Percentiles rank a stretch among this genome's conserved stretches.
phyloP scores from a whole-genome alignment of 2,329 filamentous ascomycete genomes.

The Thelonectria olida region DNA sequence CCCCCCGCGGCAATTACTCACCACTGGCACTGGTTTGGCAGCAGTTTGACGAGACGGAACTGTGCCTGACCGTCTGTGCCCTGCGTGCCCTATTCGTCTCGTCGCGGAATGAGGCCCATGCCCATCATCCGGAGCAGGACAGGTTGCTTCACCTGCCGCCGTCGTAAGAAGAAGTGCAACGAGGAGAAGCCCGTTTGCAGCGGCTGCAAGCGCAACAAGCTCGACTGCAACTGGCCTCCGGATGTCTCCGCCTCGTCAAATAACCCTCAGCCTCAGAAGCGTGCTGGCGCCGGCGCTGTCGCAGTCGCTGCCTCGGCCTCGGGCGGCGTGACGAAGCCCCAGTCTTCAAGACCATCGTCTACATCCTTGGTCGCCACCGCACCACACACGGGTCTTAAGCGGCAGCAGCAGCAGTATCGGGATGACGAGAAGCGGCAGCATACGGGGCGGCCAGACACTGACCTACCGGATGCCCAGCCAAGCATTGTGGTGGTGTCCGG shows the following conservation, averaged over 20 bases:
- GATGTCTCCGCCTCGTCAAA: constrained; percentile 24
- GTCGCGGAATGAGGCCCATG: constrained; percentile 40
- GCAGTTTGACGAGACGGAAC: too few species aligned
- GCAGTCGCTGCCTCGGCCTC: constrained; percentile 3
- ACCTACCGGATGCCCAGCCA: constrained; percentile 15
- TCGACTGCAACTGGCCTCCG: constrained; percentile 61
- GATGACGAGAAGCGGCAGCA: constrained; percentile 3
- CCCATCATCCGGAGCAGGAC: constrained; percentile 50
- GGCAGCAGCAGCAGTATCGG: constrained; percentile 10
- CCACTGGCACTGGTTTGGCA: not conserved
- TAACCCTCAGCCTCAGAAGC: constrained; percentile 12
- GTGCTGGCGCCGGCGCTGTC: too few species aligned
- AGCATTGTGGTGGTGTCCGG: constrained; percentile 18
- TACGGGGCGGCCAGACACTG: constrained; percentile 21
- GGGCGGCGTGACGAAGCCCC: not conserved
- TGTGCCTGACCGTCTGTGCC: not conserved
- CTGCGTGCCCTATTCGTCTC: not conserved
- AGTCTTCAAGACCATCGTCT: constrained; percentile 15
- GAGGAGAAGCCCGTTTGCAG: constrained; percentile 61
- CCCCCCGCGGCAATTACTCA: constrained; percentile 13
- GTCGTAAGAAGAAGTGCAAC: constrained; percentile 64
- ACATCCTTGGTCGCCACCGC: constrained; percentile 26
- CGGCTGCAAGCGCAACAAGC: constrained; percentile 62
- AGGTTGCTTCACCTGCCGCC: constrained; percentile 59
- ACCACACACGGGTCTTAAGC: constrained; percentile 12